Evolutionary conservation across 2,329 filamentous ascomycete genomes (phyloP), one percentile per base, ranked within the genome.

Genomic region (Ceratocystis albifundus): DNA sequence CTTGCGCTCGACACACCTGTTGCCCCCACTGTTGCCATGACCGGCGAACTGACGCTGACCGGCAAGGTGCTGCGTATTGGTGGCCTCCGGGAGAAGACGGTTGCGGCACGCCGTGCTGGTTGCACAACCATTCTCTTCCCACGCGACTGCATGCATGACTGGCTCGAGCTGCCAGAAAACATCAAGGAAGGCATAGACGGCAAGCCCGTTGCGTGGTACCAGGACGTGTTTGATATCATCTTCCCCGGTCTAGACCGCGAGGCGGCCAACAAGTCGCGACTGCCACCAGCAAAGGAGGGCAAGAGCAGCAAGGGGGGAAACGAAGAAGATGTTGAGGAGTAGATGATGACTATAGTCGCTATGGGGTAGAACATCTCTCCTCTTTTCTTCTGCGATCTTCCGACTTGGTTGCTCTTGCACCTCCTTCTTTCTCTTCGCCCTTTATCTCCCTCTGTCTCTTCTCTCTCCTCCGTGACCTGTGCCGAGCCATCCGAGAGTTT

Each of bases 121-220:
- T 95, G 91, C 72, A 94, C 88, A 76, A 96, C 86, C 76, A 87
- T 99, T 71, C 87, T 99, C 69, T 99, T 99, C 82, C 94, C 94
- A 30, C 84, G 86, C 71, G 95, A 99, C 77, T 96, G 96, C 76
- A 85, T 89, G 81, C 94, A 90, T 66, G 94, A 99, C 80, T 99
- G 94, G 95, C 79, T 96, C 64, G 94, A 99, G 77, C 81, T 99
- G 71, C 94, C 95, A 65, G 88, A 96, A 94, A 97, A 97, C 74
- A 99, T 99, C 80, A 99, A 97, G 78, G 84, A 96, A 73, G 92
- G 91, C 70, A 89, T 99, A 69, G 87, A 96, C 76, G 94, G 95
- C 72, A 89, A 88, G 71, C 88, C 94, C 0, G 93, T 93, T 20
- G 86, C 84, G 73, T 99, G 94, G 94, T 99, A 97, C 79, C 83